Evolutionary conservation across 2,329 filamentous ascomycete genomes (phyloP), one percentile per base, ranked within the genome.

Genomic region (Microsporum audouinii): DNA sequence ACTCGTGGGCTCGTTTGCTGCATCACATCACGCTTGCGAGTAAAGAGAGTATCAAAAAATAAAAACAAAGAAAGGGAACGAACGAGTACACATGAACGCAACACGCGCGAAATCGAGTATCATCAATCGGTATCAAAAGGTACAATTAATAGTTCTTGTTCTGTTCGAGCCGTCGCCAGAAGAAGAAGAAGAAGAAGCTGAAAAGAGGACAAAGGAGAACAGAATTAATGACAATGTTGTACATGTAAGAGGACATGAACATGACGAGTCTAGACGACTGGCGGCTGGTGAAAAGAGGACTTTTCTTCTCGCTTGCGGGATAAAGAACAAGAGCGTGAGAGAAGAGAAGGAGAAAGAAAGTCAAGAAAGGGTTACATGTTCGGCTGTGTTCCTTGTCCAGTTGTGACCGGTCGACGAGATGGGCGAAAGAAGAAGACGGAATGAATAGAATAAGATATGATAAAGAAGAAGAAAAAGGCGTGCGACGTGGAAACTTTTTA

Each of bases 401-500:
- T 39, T 3, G 2, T 39, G 38, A 12, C 8, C 14, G 38, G 38
- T 31, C 27, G 38, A n/a, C 31, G 23, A 27, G 38, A 31, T 45
- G 41, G 7, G 5, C n/a, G 34, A 31, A 23, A 41, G 34, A 38
- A 62, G 39, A 60, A 61, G 17, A 51, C 17, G 17, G 17, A 17
- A 17, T 17, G 51, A 57, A 51, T 47, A 38, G 38, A 39, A 64
- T 64, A 62, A 61, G 65, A 62, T 47, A 47, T 47, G 59, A 56
- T 38, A 17, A 17, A 17, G 17, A 17, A 17, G 17, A 62, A 23
- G 31, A 60, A 57, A 38, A 71, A 67, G 66, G 61, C 68, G 65
- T 68, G 64, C 66, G 65, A 66, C 70, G 67, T 69, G 66, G 67
- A 68, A 72, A 76, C 45, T 71, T 76, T 76, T 76, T 76, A 71